Conservation (phyloP, 495 filamentous ascomycete genomes). For the Immersiella caudata region DNA sequence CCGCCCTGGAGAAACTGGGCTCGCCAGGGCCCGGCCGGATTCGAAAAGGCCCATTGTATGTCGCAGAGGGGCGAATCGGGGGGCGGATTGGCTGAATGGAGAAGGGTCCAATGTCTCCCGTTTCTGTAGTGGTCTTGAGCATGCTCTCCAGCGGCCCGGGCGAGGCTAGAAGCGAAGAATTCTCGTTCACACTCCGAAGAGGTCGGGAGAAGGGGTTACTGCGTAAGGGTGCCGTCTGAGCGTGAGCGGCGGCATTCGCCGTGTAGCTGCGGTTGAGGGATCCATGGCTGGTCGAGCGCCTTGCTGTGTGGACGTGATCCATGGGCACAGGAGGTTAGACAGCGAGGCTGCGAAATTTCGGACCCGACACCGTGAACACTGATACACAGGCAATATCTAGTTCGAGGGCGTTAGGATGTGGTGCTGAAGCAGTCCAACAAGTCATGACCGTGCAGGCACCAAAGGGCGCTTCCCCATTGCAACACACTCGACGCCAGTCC, state of each 20-base stretch:
- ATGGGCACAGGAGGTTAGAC: constrained; percentile 25
- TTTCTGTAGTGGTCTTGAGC: constrained; percentile 71
- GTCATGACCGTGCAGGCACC: neutral
- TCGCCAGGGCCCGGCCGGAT: constrained; percentile 17
- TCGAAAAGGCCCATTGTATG: constrained; percentile 25
- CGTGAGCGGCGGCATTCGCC: constrained; percentile 25
- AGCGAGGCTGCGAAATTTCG: neutral
- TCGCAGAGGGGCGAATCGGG: constrained; percentile 47
- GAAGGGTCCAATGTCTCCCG: constrained; percentile 67
- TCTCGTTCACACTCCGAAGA: constrained; percentile 43
- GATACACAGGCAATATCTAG: neutral
- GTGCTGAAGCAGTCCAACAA: neutral
- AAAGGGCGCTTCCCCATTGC: neutral
- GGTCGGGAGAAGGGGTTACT: constrained; percentile 32
- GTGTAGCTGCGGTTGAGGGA: constrained; percentile 41
- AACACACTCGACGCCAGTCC: neutral
- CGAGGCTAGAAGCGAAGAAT: constrained; percentile 41
- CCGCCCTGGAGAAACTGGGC: neutral
- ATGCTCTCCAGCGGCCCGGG: constrained; percentile 60
- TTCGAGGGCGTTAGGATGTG: neutral
- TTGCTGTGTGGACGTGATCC: constrained; percentile 40
- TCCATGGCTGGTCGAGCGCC: constrained; percentile 49
- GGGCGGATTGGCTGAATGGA: constrained; percentile 56
- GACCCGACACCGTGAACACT: neutral
- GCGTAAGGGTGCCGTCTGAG: constrained; percentile 13